phyloP scores from a whole-genome alignment of 2,329 filamentous ascomycete genomes.

The Monosporascus sp. region DNA sequence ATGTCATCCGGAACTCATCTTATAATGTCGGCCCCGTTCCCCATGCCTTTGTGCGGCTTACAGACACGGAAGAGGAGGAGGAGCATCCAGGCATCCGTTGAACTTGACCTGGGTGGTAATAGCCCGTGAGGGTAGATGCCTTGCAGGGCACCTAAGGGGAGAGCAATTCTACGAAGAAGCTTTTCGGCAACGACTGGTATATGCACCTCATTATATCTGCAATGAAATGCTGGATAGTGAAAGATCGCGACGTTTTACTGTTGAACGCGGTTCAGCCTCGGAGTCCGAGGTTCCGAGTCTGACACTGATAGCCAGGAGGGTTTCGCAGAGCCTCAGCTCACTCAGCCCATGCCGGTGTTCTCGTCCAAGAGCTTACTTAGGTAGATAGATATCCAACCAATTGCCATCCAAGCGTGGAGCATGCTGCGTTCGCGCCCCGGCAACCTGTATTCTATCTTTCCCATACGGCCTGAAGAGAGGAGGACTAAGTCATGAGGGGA shows the following conservation, averaged over 20 bases:
- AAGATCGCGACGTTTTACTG: too few species aligned
- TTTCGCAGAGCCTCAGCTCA: neutral
- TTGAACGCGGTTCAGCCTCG: neutral
- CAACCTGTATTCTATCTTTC: too few species aligned
- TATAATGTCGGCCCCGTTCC: neutral
- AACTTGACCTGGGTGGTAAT: neutral
- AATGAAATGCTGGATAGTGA: neutral
- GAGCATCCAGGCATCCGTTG: too few species aligned
- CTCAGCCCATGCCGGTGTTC: neutral
- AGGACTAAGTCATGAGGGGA: too few species aligned
- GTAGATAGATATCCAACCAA: too few species aligned
- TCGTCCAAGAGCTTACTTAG: too few species aligned
- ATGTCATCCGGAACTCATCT: neutral
- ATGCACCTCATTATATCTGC: neutral
- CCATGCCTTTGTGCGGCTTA: neutral
- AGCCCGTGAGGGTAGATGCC: neutral
- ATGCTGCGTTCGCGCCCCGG: too few species aligned
- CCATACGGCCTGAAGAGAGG: too few species aligned
- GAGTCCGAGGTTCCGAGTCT: neutral
- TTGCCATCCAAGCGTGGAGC: too few species aligned
- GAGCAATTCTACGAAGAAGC: too few species aligned
- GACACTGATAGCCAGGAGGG: neutral
- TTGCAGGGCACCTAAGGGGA: neutral
- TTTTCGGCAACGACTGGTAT: too few species aligned
- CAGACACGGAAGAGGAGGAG: too few species aligned